Percentiles rank a stretch among this genome's conserved stretches.
These are phyloP conservation scores for Xylaria sp. DNA, from an alignment of 2,329 filamentous ascomycete genomes.

Conservation along the genomic window DNA sequence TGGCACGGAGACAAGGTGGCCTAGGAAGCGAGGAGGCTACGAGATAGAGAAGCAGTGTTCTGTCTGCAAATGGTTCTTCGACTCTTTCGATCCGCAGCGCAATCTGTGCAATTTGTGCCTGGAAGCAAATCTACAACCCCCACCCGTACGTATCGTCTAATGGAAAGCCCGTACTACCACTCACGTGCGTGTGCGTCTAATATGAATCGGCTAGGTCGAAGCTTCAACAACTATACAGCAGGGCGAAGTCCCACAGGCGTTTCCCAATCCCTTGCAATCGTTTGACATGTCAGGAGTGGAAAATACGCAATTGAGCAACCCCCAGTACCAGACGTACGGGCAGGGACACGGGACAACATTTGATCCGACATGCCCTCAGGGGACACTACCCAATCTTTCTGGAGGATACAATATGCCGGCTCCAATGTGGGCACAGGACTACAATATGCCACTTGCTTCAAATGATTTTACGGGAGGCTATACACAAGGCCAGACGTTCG, in stretches of 20 bases:
- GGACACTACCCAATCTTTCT: background rate
- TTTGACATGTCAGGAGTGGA: background rate
- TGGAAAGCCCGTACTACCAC: background rate
- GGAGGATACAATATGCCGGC: background rate
- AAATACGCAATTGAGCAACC: background rate
- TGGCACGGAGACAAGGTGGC: background rate
- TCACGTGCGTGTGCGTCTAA: constrained; percentile 2
- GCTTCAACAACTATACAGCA: background rate
- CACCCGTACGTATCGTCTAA: constrained; percentile 3
- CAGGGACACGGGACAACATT: background rate
- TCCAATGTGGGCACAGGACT: background rate
- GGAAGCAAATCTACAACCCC: background rate
- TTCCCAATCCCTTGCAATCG: background rate
- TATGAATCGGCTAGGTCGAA: background rate
- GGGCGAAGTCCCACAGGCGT: background rate
- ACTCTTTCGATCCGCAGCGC: constrained; percentile 10
- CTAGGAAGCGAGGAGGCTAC: background rate
- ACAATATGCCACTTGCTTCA: background rate
- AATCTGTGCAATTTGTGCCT: background rate
- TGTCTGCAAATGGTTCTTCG: constrained; percentile 14
- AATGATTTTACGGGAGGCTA: background rate
- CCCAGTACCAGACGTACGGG: constrained; percentile 1
- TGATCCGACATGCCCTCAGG: background rate
- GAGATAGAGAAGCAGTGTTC: constrained; percentile 15
- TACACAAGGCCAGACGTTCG: background rate